phyloP scores from a whole-genome alignment of 2,329 filamentous ascomycete species.

The Colletotrichum salicis region DNA sequence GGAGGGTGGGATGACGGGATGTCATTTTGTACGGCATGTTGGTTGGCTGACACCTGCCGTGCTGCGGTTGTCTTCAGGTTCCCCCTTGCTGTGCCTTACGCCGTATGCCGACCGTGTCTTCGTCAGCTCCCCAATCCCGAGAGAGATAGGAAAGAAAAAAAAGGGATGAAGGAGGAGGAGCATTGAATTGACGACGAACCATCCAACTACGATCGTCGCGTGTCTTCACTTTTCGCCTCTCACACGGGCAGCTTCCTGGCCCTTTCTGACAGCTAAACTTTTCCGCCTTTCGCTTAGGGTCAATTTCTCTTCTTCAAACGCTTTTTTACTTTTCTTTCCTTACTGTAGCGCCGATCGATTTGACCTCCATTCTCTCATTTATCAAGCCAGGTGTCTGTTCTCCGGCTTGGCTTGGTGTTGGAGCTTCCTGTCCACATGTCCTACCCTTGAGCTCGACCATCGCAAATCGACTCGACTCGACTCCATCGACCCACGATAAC shows the following conservation, averaged over 20 bases:
- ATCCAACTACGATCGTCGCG: background rate
- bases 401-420: constrained; percentile 16
- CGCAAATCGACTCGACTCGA: background rate
- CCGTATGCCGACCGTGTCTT: constrained; percentile 18
- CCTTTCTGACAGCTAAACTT: background rate
- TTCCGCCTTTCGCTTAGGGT: constrained; percentile 19
- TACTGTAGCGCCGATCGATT: background rate
- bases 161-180: constrained; percentile 12
- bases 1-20: constrained; percentile 6
- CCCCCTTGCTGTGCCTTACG: background rate
- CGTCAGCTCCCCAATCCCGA: constrained; percentile 16
- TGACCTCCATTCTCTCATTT: background rate
- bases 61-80: background rate
- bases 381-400: background rate
- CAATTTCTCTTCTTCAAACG: background rate
- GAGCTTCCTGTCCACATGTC: constrained; percentile 24
- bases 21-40: constrained; percentile 9
- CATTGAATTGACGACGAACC: constrained; percentile 1
- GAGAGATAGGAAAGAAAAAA: background rate
- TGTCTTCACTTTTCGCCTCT: background rate
- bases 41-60: constrained; percentile 1
- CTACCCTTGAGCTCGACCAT: constrained; percentile 12
- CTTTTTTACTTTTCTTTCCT: background rate
- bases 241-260: background rate
- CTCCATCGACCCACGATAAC: constrained; percentile 11